Conservation (phyloP, 1,284 basidiomycete genomes). For the Ceratobasidium sp. region DNA sequence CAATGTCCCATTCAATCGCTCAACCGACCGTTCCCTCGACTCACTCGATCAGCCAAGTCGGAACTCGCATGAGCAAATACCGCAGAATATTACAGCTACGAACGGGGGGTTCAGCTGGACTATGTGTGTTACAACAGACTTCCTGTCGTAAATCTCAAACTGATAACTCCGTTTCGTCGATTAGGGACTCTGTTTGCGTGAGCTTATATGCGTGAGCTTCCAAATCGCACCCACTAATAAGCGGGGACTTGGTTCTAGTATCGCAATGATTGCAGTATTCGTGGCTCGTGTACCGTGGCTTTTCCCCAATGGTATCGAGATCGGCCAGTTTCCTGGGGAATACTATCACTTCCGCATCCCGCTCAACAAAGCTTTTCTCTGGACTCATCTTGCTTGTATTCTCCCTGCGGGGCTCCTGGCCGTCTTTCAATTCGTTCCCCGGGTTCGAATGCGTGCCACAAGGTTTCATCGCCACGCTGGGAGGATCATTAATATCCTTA, state of each 20-base stretch:
- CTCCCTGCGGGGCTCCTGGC: conserved; percentile 15
- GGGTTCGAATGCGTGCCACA: conserved; percentile 11
- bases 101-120: background rate
- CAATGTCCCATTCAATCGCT: background rate
- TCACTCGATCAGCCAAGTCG: background rate
- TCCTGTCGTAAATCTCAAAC: background rate
- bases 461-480: conserved; percentile 14
- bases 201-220: background rate
- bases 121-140: background rate
- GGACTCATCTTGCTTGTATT: conserved; percentile 17
- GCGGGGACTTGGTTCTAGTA: background rate
- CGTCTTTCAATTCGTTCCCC: conserved; percentile 16
- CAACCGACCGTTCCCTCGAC: background rate
- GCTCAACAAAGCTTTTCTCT: conserved; percentile 4
- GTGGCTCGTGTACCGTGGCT: background rate
- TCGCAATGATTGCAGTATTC: background rate
- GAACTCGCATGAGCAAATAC: background rate
- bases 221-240: background rate
- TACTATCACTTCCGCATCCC: conserved; percentile 12
- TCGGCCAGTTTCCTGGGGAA: background rate
- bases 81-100: background rate
- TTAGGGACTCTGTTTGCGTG: conserved; percentile 4
- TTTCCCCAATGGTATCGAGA: background rate
- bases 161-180: background rate
- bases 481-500: conserved; percentile 5